Evolutionary conservation across 2,329 filamentous ascomycete genomes (phyloP).

Genomic region (Aphanocladium album): DNA sequence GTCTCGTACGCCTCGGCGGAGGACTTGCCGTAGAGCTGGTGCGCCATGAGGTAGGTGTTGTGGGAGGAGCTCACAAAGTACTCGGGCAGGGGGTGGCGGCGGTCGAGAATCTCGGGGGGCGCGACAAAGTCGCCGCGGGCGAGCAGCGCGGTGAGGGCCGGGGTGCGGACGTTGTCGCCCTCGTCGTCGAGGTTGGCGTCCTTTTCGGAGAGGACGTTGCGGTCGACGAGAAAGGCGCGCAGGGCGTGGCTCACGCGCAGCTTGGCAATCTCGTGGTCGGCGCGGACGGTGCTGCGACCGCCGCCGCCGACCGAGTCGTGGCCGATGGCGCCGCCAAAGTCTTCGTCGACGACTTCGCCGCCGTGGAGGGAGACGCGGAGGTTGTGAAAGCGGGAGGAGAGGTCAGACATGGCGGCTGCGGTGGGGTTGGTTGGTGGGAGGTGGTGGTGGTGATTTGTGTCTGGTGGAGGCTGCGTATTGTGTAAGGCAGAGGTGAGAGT

Average conservation of each 20-base stretch:
- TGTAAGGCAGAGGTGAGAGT: too few species aligned
- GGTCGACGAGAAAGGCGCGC: conserved; percentile 48
- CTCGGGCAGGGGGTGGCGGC: conserved; percentile 57
- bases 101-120: conserved; percentile 49
- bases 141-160: conserved; percentile 46
- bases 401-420: conserved; percentile 15
- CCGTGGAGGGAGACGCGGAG: conserved; percentile 17
- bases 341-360: conserved; percentile 44
- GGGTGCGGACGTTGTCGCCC: conserved; percentile 33
- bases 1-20: conserved; percentile 59
- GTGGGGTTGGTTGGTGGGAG: background rate
- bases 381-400: conserved; percentile 14
- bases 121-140: conserved; percentile 54
- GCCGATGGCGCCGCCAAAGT: conserved; percentile 49
- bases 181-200: conserved; percentile 39
- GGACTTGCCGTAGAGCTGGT: conserved; percentile 62
- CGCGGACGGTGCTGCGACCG: conserved; percentile 48
- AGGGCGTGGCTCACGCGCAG: conserved; percentile 57
- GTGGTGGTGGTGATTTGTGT: too few species aligned
- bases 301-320: conserved; percentile 50
- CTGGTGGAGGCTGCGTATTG: too few species aligned
- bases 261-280: conserved; percentile 43
- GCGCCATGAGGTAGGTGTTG: conserved; percentile 67
- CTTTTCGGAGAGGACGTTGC: conserved; percentile 42
- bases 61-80: conserved; percentile 71